These are phyloP conservation scores for Ascochyta rabiei DNA, from an alignment of 2,329 filamentous ascomycete species.

Conservation along the genomic window DNA sequence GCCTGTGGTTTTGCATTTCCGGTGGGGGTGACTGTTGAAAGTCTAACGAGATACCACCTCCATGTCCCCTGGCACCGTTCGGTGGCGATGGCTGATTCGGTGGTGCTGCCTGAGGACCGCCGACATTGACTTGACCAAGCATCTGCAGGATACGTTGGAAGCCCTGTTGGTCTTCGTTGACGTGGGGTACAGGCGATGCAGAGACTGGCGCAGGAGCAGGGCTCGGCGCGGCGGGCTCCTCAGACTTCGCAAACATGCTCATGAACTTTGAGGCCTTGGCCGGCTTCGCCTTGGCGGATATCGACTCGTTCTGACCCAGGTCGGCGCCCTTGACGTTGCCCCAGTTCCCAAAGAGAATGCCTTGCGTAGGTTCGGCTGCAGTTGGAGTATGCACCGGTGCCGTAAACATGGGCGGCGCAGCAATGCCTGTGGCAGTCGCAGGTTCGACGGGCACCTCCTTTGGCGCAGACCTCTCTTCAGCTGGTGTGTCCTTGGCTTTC, in stretches of 20 bases:
- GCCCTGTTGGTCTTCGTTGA: conserved; percentile 77
- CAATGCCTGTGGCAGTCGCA: conserved; percentile 25
- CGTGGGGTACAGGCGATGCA: conserved; percentile 43
- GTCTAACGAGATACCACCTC: conserved; percentile 40
- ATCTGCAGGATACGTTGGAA: conserved; percentile 84
- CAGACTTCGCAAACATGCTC: conserved; percentile 65
- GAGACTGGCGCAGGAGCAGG: conserved; percentile 23
- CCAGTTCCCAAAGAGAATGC: conserved; percentile 76
- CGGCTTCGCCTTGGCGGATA: conserved; percentile 56
- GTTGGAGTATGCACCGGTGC: conserved; percentile 56
- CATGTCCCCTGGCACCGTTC: conserved; percentile 37
- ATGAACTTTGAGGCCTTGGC: conserved; percentile 84
- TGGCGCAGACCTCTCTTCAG: conserved; percentile 55
- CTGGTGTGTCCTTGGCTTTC: conserved; percentile 66
- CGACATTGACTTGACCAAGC: conserved; percentile 62
- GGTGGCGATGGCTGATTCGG: conserved; percentile 28
- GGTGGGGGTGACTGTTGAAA: conserved; percentile 41
- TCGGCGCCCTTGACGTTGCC: conserved; percentile 57
- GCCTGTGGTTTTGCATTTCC: conserved; percentile 33
- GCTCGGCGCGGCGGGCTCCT: conserved; percentile 34
- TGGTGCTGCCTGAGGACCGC: conserved; percentile 22
- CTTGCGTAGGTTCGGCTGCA: conserved; percentile 69
- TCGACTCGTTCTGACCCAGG: conserved; percentile 30
- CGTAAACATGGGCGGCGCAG: conserved; percentile 50
- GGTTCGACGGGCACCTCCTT: conserved; percentile 30